phyloP scores from a whole-genome alignment of 2,329 filamentous ascomycete genomes.

The Alternaria arbusti region DNA sequence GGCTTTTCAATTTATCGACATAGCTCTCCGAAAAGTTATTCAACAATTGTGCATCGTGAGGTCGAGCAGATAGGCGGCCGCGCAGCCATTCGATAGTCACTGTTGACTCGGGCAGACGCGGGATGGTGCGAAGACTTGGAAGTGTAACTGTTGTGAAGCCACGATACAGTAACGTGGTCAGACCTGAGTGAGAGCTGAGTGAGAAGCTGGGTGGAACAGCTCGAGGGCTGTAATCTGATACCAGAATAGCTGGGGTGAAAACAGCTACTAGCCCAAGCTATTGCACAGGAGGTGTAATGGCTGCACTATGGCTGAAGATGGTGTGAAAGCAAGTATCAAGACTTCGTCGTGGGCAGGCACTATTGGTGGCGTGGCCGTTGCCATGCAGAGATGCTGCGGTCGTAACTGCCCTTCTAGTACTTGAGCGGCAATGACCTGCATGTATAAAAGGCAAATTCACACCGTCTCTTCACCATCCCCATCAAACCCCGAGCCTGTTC shows the following conservation, averaged over 20 bases:
- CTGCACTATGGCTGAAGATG: background rate
- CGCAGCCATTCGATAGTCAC: constrained; percentile 5
- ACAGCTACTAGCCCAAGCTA: background rate
- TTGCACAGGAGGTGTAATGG: background rate
- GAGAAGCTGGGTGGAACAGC: background rate
- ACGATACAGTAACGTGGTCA: background rate
- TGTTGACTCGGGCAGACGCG: background rate
- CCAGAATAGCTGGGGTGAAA: background rate
- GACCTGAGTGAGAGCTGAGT: background rate
- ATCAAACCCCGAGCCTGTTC: constrained; percentile 10
- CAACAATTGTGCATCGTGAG: constrained; percentile 41
- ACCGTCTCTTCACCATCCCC: constrained; percentile 17
- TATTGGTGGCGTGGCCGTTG: constrained; percentile 19
- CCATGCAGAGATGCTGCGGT: constrained; percentile 21
- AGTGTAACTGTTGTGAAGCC: background rate
- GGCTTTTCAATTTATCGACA: constrained; percentile 26
- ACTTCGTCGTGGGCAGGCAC: constrained; percentile 6
- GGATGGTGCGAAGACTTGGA: background rate
- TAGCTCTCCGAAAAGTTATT: constrained; percentile 28
- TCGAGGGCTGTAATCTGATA: background rate
- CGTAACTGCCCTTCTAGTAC: constrained; percentile 17
- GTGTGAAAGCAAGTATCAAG: background rate
- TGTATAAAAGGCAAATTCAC: constrained; percentile 22
- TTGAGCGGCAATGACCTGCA: constrained; percentile 16
- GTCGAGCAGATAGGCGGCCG: constrained; percentile 3